Percentiles rank a stretch among this genome's conserved stretches.
phyloP scores from a whole-genome alignment of 768 basidiomycete genomes.

The Boletales sp. region DNA sequence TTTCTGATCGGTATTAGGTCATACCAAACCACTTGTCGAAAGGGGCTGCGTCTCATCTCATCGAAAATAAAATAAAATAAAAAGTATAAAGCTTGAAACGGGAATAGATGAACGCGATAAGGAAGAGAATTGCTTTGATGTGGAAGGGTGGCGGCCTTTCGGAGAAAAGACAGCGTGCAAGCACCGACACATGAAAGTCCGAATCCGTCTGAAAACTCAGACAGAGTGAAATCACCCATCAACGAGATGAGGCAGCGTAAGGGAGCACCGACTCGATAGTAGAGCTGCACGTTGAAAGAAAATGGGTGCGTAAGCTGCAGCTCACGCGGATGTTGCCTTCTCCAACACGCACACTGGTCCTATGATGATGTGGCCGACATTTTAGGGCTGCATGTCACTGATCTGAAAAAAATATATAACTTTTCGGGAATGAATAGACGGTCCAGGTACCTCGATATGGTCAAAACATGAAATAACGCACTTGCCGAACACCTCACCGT shows the following conservation, averaged over 20 bases:
- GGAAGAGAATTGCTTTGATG: conserved; percentile 13
- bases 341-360: conserved; percentile 4
- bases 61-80: conserved; percentile 5
- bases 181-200: conserved; percentile 31
- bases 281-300: conserved; percentile 8
- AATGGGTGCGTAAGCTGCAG: conserved; percentile 6
- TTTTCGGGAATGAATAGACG: conserved; percentile 23
- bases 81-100: conserved; percentile 10
- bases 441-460: conserved; percentile 27
- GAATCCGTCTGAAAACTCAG: conserved; percentile 29
- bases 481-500: conserved; percentile 26
- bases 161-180: conserved; percentile 22
- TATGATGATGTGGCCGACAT: conserved; percentile 10
- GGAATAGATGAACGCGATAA: conserved; percentile 22
- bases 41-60: conserved; percentile 15
- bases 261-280: conserved; percentile 6
- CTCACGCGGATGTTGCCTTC: conserved; percentile 5
- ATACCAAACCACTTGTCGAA: conserved; percentile 15
- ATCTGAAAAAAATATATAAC: conserved; percentile 15
- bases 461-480: conserved; percentile 20
- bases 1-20: conserved; percentile 12
- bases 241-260: conserved; percentile 8
- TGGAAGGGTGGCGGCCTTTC: conserved; percentile 18
- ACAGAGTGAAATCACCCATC: conserved; percentile 17
- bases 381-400: conserved; percentile 18